Evolutionary conservation across 2,329 filamentous ascomycete species (phyloP), one percentile per base, ranked within the genome.

Genomic region (Botrytis tulipae): DNA sequence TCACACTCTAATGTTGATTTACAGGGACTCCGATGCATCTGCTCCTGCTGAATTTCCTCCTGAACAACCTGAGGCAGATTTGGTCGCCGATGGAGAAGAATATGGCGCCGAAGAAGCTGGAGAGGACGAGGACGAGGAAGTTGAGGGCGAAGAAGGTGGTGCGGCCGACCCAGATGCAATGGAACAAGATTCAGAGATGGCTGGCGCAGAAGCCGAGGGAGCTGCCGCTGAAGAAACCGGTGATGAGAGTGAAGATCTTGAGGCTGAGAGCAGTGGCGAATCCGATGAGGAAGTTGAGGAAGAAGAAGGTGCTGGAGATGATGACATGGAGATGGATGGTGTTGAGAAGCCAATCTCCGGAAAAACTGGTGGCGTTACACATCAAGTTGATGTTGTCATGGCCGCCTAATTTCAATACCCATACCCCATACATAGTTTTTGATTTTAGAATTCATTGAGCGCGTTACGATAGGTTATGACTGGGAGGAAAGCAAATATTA

Each of bases 21-120:
- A 22, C 76, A 98, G 95, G 95, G 96, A 99, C 82, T 96, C 93
- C n/a, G 96, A 99, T 81, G 95, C 95, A 77, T 96, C 94, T 82
- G 96, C 96, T 44, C 96, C 96, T 3, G 91, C 96, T 76, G 95
- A 99, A 84, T 99, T 93, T 83, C 96, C 96, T 44, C 97, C 96
- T 75, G 96, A 99, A 82, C 96, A 99, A 84, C 96, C 96, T 60
- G 96, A 99, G 82, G 96, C 95, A 71, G 97, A 99, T 81, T 87
- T 92, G 62, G 87, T 89, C 70, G 92, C 92, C 61, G 95, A 98
- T 78, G 96, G 97, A 78, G 92, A 93, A 40, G 89, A 92, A 78
- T 99, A 99, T 80, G 96, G 95, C 76, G 94, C 93, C 35, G 96
- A 98, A 73, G 95, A 97, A 82, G 90, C 89, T 25, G 93, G 94